These are phyloP conservation scores for Stagonosporopsis cucurbitacearum DNA, from an alignment of 2,329 filamentous ascomycete genomes.

Conservation along the genomic window DNA sequence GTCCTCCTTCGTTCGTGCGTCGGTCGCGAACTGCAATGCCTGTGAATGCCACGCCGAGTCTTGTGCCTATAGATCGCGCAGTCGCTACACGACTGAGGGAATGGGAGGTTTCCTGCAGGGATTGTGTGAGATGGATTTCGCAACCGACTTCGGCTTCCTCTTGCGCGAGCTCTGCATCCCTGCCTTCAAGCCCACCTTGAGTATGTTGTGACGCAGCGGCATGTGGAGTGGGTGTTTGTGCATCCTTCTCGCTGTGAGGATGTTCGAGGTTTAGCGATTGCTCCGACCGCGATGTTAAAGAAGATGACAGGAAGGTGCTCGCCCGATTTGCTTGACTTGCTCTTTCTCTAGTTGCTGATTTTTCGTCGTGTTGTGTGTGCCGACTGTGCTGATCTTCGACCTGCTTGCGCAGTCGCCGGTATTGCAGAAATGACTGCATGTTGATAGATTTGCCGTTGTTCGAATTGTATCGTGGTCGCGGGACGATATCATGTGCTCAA, in stretches of 20 bases:
- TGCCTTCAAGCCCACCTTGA: neutral
- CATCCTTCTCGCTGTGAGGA: neutral
- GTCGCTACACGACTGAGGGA: slow-evolving; percentile 25
- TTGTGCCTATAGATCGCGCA: slow-evolving; percentile 38
- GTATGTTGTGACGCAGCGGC: neutral
- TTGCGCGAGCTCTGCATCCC: neutral
- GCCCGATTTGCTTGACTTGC: neutral
- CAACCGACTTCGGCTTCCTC: slow-evolving; percentile 1
- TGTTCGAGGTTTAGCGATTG: neutral
- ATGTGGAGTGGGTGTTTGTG: neutral
- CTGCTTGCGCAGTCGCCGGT: slow-evolving; percentile 26
- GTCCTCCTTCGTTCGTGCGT: slow-evolving; percentile 39
- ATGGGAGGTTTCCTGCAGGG: neutral
- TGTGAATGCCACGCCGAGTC: slow-evolving; percentile 45
- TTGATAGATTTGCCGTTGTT: neutral
- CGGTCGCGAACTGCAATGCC: slow-evolving; percentile 48
- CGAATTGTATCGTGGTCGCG: neutral
- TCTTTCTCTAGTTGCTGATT: neutral
- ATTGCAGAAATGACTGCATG: slow-evolving; percentile 40
- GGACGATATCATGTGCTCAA: neutral
- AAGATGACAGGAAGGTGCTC: neutral
- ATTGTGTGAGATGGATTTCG: neutral
- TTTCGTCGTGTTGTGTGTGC: slow-evolving; percentile 8
- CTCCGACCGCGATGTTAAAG: neutral
- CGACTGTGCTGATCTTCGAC: slow-evolving; percentile 17